These are phyloP conservation scores for Clitopilus passeckerianus DNA, from an alignment of 768 basidiomycete species.

Conservation along the genomic window DNA sequence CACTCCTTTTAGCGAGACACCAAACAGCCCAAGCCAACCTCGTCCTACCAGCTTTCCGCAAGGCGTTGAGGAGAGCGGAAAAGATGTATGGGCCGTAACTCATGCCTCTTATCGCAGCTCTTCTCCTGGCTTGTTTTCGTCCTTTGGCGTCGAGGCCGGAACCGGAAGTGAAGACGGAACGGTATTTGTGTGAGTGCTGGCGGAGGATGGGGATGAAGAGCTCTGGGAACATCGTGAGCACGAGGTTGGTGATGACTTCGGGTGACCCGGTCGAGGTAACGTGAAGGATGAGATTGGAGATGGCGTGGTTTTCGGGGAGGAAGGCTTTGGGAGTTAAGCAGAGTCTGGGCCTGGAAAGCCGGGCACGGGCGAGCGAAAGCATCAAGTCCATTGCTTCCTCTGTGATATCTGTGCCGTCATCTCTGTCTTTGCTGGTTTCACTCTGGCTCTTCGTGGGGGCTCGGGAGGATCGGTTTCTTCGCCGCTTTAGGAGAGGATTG, in stretches of 20 bases:
- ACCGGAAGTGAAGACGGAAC: not conserved
- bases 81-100: constrained; percentile 59
- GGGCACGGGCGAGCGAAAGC: not conserved
- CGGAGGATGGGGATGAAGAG: constrained; percentile 22
- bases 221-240: constrained; percentile 58
- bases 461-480: not conserved
- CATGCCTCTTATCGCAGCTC: constrained; percentile 16
- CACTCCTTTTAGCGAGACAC: constrained; percentile 54
- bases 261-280: constrained; percentile 47
- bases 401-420: not conserved
- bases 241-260: constrained; percentile 33
- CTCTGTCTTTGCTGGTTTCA: not conserved
- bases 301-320: constrained; percentile 22
- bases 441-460: not conserved
- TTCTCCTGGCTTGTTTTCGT: constrained; percentile 5
- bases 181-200: constrained; percentile 17
- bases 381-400: not conserved
- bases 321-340: constrained; percentile 16
- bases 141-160: not conserved
- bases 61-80: constrained; percentile 51
- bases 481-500: not conserved
- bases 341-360: constrained; percentile 17
- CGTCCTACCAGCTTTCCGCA: constrained; percentile 49
- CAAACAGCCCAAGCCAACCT: constrained; percentile 62
- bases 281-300: constrained; percentile 48